phyloP scores from a whole-genome alignment of 805 yeast species.

The Komagataella phaffii region DNA sequence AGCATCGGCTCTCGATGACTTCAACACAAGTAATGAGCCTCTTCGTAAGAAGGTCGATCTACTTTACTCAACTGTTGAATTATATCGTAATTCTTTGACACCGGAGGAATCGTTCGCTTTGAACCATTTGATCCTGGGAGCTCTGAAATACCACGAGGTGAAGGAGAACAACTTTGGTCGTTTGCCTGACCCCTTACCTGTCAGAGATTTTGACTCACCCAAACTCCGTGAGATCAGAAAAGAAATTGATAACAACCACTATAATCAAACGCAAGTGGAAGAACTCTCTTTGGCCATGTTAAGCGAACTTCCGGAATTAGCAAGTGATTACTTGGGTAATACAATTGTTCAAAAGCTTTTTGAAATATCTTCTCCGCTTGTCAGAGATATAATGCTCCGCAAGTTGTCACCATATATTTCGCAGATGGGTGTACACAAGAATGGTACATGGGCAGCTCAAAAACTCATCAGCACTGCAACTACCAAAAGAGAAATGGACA shows the following conservation, averaged over 20 bases:
- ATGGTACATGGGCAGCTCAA: constrained; percentile 99
- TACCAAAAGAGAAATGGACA: constrained; percentile 41
- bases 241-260: constrained; percentile 38
- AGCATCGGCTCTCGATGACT: background rate
- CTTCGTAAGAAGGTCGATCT: background rate
- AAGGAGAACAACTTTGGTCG: constrained; percentile 44
- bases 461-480: constrained; percentile 70
- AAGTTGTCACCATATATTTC: constrained; percentile 70
- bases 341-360: constrained; percentile 90
- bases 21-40: background rate
- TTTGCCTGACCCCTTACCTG: constrained; percentile 56
- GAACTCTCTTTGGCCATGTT: constrained; percentile 74
- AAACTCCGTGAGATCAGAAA: constrained; percentile 79
- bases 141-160: constrained; percentile 30
- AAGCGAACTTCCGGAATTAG: constrained; percentile 78
- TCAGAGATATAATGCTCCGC: constrained; percentile 72
- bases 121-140: constrained; percentile 28
- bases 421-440: constrained; percentile 89
- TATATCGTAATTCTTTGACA: constrained; percentile 15
- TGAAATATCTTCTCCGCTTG: constrained; percentile 50
- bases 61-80: background rate
- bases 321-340: constrained; percentile 90
- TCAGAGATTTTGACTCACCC: constrained; percentile 77
- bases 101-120: constrained; percentile 32
- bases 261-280: constrained; percentile 56